Evolutionary conservation across 1,284 basidiomycete genomes (phyloP).

Genomic region (Polyporus tsugae): DNA sequence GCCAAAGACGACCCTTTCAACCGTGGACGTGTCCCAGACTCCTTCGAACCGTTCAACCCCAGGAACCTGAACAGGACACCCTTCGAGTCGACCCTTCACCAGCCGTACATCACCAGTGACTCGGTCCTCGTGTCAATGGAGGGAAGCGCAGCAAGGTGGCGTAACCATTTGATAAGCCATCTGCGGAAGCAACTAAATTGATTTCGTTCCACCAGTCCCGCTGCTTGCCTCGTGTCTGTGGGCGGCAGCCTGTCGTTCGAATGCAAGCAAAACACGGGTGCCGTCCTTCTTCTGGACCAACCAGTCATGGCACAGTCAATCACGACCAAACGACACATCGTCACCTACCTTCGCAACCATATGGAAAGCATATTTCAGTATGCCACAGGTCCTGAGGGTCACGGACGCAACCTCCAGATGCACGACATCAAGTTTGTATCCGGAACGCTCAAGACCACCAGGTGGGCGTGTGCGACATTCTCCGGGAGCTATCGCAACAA

Average conservation of each 20-base stretch:
- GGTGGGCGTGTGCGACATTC: slow-evolving; percentile 26
- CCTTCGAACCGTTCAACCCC: not conserved
- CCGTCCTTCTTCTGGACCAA: too few relatives aligned
- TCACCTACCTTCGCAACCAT: too few relatives aligned
- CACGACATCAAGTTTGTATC: slow-evolving; percentile 20
- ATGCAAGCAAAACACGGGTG: not conserved
- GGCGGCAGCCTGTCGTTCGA: slow-evolving; percentile 13
- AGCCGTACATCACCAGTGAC: not conserved
- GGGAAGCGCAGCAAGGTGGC: too few relatives aligned
- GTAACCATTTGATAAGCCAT: too few relatives aligned
- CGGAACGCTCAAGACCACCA: slow-evolving; percentile 16
- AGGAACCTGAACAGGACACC: not conserved
- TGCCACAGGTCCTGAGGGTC: not conserved
- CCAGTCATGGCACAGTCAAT: too few relatives aligned
- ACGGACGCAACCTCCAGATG: not conserved
- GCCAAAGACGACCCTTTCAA: not conserved
- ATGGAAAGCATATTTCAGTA: too few relatives aligned
- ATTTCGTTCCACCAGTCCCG: too few relatives aligned
- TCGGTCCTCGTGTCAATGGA: too few relatives aligned
- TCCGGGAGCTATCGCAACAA: slow-evolving; percentile 1
- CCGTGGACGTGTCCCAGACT: not conserved
- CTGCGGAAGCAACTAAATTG: too few relatives aligned
- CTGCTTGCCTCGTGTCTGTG: not conserved
- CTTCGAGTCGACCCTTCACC: not conserved
- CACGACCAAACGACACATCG: too few relatives aligned